These are phyloP conservation scores for Cetraspora pellucida DNA, from an alignment of 192 early-diverging fungal species.

Conservation along the genomic window DNA sequence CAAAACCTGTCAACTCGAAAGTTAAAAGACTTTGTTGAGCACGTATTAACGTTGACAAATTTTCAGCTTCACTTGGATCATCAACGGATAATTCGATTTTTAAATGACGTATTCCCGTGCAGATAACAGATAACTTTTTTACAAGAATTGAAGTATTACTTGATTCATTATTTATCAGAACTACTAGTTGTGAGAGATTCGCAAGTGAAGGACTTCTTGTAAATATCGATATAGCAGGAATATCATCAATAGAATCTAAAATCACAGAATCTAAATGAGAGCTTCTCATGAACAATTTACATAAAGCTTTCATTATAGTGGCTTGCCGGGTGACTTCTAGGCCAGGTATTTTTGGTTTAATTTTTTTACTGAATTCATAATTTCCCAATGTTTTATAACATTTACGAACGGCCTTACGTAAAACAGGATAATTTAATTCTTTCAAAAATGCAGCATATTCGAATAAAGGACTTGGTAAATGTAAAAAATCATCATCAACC, in stretches of 20 bases:
- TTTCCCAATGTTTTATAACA: conserved; percentile 7
- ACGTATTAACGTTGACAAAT: not conserved
- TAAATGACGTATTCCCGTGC: conserved; percentile 4
- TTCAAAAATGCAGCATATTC: conserved; percentile 8
- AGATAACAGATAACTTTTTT: not conserved
- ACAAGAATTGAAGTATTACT: not conserved
- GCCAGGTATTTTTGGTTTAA: conserved; percentile 1
- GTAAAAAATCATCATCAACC: not conserved
- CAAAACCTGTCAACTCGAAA: not conserved
- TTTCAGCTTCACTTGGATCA: not conserved
- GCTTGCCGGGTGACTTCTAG: not conserved
- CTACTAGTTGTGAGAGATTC: not conserved
- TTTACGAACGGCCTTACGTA: conserved; percentile 11
- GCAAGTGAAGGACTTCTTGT: not conserved
- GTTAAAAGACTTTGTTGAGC: conserved; percentile 2
- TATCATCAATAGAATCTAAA: conserved; percentile 11
- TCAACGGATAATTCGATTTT: not conserved
- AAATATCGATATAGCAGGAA: not conserved
- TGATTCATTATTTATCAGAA: not conserved
- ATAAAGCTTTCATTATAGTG: conserved; percentile 11
- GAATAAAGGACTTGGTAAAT: conserved; percentile 13
- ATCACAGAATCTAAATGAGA: not conserved
- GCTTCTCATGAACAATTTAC: not conserved
- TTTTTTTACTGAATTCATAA: conserved; percentile 10
- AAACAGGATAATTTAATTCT: conserved; percentile 1